Base-by-base conservation (phyloP, 2,329 filamentous ascomycete genomes). In the Claviceps sorghi region DNA sequence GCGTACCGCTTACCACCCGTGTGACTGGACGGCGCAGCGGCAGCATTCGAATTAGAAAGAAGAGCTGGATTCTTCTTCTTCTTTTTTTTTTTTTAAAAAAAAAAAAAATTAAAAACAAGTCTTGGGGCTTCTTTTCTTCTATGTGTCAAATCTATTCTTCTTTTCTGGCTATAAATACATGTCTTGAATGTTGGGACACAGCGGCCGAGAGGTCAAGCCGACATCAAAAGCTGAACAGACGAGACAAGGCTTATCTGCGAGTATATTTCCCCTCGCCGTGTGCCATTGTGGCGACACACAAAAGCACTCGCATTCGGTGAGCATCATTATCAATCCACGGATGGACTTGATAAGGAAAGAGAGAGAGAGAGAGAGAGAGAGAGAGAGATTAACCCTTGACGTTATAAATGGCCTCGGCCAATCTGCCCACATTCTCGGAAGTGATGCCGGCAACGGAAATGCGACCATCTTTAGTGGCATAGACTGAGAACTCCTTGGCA, bases 401-500 rank as follows among this genome's bases (percentile, higher is more conserved):
- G 72, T 88, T 86, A 77, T 81, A 88, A 70, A 93, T 91, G 65
- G 84, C 78, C 76, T 91, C 83, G 55, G 87, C 87, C 56, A 93
- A 80, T 58, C 85, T 82, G 63, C 82, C 82, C 55, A 91, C 86
- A 64, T 91, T 91, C 61, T 76, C 84, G 59, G 71, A 79, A 50
- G 86, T 93, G 69, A 93, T 91, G 61, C 87, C 87, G 46, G 87
- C 87, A 52, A 93, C 86, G 47, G 84, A 89, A 68, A 93, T 93
- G 65, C 87, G 80, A 61, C 87, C 87, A 65, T 93, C 86, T 77
- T 88, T 93, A 71, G 93, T 97, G 59, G 90, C 91, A 69, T 98
- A 98, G 63, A 98, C 91, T 55, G 88, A 95, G 79, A 93, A 88
- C 76, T 97, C 88, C 77, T 94, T 89, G 60, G 90, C 88, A 57